Evolutionary conservation across 2,329 filamentous ascomycete genomes (phyloP).

Genomic region (Pseudogymnoascus sp.): DNA sequence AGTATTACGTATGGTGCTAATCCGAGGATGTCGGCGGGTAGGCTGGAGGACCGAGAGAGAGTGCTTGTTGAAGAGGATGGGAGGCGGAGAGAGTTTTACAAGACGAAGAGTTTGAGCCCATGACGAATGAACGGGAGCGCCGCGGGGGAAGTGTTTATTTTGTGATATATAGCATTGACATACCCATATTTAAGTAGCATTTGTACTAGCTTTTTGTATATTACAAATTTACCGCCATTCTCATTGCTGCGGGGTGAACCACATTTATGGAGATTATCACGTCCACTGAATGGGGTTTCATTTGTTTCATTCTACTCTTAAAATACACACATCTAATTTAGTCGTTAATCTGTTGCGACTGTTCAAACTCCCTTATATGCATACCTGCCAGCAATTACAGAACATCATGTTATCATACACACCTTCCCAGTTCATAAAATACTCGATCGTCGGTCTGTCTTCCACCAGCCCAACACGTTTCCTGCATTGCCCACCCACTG

Average conservation of each 20-base stretch:
- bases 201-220: conserved; percentile 6
- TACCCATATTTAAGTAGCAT: conserved; percentile 3
- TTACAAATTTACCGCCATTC: background rate
- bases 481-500: conserved; percentile 39
- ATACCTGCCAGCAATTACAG: background rate
- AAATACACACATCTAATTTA: background rate
- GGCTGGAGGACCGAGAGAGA: conserved; percentile 7
- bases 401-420: conserved; percentile 6
- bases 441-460: conserved; percentile 21
- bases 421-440: conserved; percentile 18
- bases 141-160: background rate
- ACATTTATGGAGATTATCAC: background rate
- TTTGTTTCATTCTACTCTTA: background rate
- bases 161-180: conserved; percentile 4
- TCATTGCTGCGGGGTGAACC: background rate
- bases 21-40: conserved; percentile 1
- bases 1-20: conserved; percentile 10
- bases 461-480: conserved; percentile 25
- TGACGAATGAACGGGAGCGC: background rate
- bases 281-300: background rate
- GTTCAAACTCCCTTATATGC: conserved; percentile 2
- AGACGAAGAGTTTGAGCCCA: conserved; percentile 1
- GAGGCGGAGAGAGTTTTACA: conserved; percentile 3
- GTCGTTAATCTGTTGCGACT: background rate
- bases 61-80: conserved; percentile 5